These are phyloP conservation scores for Dactylellina cionopaga DNA, from an alignment of 2,329 filamentous ascomycete genomes.

Conservation along the genomic window DNA sequence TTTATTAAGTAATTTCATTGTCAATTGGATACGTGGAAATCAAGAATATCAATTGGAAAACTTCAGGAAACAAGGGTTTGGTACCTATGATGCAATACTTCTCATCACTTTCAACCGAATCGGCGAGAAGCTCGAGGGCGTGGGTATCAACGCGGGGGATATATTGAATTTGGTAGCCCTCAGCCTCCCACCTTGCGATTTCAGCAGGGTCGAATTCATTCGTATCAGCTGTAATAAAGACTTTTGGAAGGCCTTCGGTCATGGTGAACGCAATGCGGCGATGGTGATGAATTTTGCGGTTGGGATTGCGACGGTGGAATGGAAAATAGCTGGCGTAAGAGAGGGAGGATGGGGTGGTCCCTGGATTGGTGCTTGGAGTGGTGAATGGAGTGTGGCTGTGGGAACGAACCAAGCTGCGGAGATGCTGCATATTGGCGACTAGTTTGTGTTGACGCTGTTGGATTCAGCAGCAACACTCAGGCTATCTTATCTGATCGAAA, in stretches of 20 bases:
- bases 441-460: constrained; percentile 47
- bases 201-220: constrained; percentile 69
- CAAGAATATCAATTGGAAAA: not conserved
- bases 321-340: not conserved
- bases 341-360: not conserved
- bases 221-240: constrained; percentile 66
- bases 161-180: constrained; percentile 71
- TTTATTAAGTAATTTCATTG: not conserved
- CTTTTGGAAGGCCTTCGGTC: constrained; percentile 20
- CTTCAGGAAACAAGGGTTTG: not conserved
- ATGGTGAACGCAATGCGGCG: constrained; percentile 15
- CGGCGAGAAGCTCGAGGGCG: constrained; percentile 65
- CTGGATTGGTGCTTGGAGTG: constrained; percentile 1
- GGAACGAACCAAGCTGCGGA: constrained; percentile 20
- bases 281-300: constrained; percentile 3
- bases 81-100: constrained; percentile 72
- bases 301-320: not conserved
- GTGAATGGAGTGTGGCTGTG: constrained; percentile 9
- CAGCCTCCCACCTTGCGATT: constrained; percentile 68
- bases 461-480: constrained; percentile 8
- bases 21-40: not conserved
- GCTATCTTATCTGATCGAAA: constrained; percentile 17
- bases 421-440: constrained; percentile 13
- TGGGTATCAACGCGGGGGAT: constrained; percentile 66
- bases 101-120: constrained; percentile 68